These are phyloP conservation scores for Pythium periplocum DNA, from an alignment of 352 stramenopile genomes.

Conservation along the genomic window DNA sequence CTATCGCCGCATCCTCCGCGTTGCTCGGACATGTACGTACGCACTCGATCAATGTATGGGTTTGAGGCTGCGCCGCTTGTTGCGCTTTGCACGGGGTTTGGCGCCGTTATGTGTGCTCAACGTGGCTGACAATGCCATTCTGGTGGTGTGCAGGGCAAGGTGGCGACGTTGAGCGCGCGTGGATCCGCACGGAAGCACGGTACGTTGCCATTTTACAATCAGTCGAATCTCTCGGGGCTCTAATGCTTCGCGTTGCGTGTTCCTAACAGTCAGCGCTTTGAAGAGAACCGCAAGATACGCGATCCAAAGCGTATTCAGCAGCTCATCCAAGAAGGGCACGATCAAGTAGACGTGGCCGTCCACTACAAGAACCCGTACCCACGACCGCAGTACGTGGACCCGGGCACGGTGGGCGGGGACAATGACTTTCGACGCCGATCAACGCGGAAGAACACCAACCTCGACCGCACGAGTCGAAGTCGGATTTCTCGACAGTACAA, in stretches of 20 bases:
- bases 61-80: background rate
- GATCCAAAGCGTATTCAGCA: conserved; percentile 33
- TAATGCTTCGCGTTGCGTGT: too few species aligned
- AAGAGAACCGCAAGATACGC: conserved; percentile 45
- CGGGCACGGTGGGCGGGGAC: conserved; percentile 70
- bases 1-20: conserved; percentile 69
- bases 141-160: conserved; percentile 48
- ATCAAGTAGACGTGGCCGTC: conserved; percentile 73
- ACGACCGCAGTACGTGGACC: conserved; percentile 70
- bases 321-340: conserved; percentile 47
- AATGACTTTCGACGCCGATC: conserved; percentile 59
- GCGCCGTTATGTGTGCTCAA: background rate
- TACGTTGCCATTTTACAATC: conserved; percentile 9
- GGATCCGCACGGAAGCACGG: conserved; percentile 67
- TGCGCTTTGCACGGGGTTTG: background rate
- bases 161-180: conserved; percentile 42
- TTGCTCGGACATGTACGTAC: conserved; percentile 63
- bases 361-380: conserved; percentile 86
- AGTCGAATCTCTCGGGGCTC: too few species aligned
- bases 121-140: conserved; percentile 1
- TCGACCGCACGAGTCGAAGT: conserved; percentile 36
- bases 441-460: conserved; percentile 41
- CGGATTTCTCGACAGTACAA: conserved; percentile 45
- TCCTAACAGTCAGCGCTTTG: conserved; percentile 39
- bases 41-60: background rate